Evolutionary conservation across 805 yeast species (phyloP).

Genomic region (Yamadazyma phyllophila): DNA sequence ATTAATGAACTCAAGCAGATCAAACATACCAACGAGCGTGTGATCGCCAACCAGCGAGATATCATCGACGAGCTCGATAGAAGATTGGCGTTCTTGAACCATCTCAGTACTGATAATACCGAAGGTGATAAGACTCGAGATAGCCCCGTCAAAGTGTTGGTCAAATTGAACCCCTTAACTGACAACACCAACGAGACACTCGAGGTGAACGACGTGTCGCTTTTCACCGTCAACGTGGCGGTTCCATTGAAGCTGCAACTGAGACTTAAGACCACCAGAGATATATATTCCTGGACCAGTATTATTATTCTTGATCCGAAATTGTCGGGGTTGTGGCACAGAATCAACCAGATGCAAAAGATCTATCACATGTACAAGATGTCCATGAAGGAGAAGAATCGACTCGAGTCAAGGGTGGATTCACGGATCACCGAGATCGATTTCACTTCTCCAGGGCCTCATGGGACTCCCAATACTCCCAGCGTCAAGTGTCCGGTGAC

Average conservation of each 20-base stretch:
- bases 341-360: slow-evolving; percentile 40
- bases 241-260: background rate
- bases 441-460: slow-evolving; percentile 19
- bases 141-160: slow-evolving; percentile 6
- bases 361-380: slow-evolving; percentile 38
- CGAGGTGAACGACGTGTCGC: background rate
- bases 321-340: slow-evolving; percentile 39
- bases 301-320: slow-evolving; percentile 39
- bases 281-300: slow-evolving; percentile 37
- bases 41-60: slow-evolving; percentile 24
- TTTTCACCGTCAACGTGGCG: background rate
- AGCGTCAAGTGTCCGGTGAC: slow-evolving; percentile 35
- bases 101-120: slow-evolving; percentile 11
- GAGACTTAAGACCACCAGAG: slow-evolving; percentile 3
- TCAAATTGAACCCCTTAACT: slow-evolving; percentile 8
- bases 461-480: background rate
- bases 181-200: slow-evolving; percentile 3
- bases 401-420: background rate
- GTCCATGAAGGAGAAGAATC: slow-evolving; percentile 11
- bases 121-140: slow-evolving; percentile 1
- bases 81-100: slow-evolving; percentile 22
- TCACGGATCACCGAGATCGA: slow-evolving; percentile 24
- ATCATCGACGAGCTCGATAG: slow-evolving; percentile 33
- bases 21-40: slow-evolving; percentile 18
- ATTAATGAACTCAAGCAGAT: slow-evolving; percentile 19